phyloP scores from a whole-genome alignment of 345 rosid species.

The Physaria fendleri region DNA sequence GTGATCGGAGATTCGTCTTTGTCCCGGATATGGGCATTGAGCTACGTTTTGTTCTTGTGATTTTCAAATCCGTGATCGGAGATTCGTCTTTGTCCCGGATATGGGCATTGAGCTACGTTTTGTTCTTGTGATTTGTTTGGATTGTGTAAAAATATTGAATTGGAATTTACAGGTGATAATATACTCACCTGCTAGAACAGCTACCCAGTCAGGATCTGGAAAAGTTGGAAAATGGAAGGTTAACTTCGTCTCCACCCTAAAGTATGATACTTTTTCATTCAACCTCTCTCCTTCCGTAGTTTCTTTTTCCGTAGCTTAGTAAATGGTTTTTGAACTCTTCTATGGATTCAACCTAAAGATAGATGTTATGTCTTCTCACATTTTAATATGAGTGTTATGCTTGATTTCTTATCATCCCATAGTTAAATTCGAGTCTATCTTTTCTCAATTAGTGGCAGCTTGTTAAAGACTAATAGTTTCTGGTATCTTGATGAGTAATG shows the following conservation, averaged over 20 bases:
- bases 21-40: too few species aligned
- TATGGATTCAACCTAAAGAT: not conserved
- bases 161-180: constrained; percentile 59
- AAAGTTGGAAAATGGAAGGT: constrained; percentile 92
- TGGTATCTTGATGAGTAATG: not conserved
- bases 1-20: not conserved
- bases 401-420: not conserved
- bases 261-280: constrained; percentile 38
- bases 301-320: not conserved
- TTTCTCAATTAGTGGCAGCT: not conserved
- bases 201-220: constrained; percentile 95
- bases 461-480: not conserved
- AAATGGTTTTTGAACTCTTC: not conserved
- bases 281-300: not conserved
- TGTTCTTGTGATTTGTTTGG: not conserved
- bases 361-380: not conserved
- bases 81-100: not conserved
- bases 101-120: constrained; percentile 1
- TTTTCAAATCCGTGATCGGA: not conserved
- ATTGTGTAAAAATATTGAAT: not conserved
- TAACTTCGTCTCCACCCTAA: constrained; percentile 81
- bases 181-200: constrained; percentile 90
- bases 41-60: not conserved
- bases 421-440: not conserved
- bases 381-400: not conserved